A percentile compares a stretch with the other conserved stretches of the same genome.
Conservation (phyloP, 129 eudicot genomes). For the Centrapalus pauciflorus region DNA sequence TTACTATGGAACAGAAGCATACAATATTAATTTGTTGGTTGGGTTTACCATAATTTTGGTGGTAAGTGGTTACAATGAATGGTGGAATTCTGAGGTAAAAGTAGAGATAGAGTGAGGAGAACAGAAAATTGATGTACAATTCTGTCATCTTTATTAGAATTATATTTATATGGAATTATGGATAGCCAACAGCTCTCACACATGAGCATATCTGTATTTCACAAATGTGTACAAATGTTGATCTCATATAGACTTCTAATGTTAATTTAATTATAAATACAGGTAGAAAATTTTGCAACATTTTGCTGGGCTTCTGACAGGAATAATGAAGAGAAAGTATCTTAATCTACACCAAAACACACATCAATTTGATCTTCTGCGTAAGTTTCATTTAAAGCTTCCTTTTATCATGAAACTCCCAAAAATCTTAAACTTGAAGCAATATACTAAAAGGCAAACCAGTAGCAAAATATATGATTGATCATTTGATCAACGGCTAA, state of each 20-base stretch:
- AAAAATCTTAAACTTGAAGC: conserved; percentile 2
- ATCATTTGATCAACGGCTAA: background rate
- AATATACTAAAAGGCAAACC: background rate
- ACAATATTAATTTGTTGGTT: background rate
- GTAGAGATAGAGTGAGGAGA: conserved; percentile 5
- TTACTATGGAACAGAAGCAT: conserved; percentile 5
- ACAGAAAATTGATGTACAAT: background rate
- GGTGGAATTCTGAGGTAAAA: background rate
- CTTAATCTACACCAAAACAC: conserved; percentile 42
- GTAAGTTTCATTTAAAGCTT: conserved; percentile 45
- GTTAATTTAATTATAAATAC: background rate
- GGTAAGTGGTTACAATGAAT: conserved; percentile 12
- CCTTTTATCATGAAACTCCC: background rate
- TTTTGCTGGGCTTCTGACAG: conserved; percentile 5
- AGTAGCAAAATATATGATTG: background rate
- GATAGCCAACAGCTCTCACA: background rate
- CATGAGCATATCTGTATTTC: conserved; percentile 7
- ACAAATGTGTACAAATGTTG: background rate
- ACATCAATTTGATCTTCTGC: conserved; percentile 62
- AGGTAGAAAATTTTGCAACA: conserved; percentile 21
- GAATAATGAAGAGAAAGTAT: conserved; percentile 55
- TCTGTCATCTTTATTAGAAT: background rate
- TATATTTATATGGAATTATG: conserved; percentile 2
- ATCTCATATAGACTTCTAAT: background rate
- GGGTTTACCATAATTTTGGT: background rate